Conservation (phyloP, 2,329 filamentous ascomycete genomes). For the Lizonia empirigonia region DNA sequence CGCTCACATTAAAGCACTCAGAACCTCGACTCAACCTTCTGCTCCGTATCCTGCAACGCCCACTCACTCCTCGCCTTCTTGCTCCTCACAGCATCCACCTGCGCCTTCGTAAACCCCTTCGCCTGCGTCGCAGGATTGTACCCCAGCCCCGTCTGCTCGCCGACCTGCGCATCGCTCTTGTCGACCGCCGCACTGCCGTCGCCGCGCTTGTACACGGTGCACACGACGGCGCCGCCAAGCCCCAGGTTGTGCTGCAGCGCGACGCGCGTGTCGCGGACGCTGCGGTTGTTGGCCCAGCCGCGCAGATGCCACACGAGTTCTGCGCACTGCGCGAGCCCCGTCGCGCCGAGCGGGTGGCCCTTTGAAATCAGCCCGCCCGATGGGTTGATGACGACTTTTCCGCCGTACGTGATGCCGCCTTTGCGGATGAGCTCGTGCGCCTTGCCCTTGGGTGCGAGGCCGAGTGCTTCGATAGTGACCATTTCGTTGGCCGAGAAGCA, state of each 20-base stretch:
- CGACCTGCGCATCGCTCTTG: slow-evolving; percentile 68
- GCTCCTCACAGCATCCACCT: slow-evolving; percentile 71
- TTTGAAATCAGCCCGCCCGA: slow-evolving; percentile 95
- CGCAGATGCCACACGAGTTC: slow-evolving; percentile 95
- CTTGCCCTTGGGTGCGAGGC: slow-evolving; percentile 75
- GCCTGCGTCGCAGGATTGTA: slow-evolving; percentile 94
- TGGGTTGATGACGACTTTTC: slow-evolving; percentile 83
- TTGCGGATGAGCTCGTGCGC: slow-evolving; percentile 87
- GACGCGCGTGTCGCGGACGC: slow-evolving; percentile 69
- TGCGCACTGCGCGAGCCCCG: slow-evolving; percentile 92
- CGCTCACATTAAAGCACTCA: slow-evolving; percentile 33
- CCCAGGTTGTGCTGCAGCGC: slow-evolving; percentile 93
- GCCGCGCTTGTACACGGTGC: slow-evolving; percentile 84
- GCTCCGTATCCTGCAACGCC: slow-evolving; percentile 76
- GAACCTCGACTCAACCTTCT: slow-evolving; percentile 76
- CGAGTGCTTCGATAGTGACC: slow-evolving; percentile 85
- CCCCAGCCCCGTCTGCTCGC: slow-evolving; percentile 70
- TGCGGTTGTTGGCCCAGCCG: slow-evolving; percentile 93
- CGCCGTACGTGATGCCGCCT: slow-evolving; percentile 91
- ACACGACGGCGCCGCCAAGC: slow-evolving; percentile 86
- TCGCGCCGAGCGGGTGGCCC: slow-evolving; percentile 91
- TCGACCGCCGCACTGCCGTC: slow-evolving; percentile 71
- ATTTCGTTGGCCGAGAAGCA: slow-evolving; percentile 97
- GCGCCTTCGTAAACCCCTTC: slow-evolving; percentile 81
- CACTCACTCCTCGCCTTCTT: slow-evolving; percentile 71